phyloP scores from a whole-genome alignment of 164 flowering plant species.

The Echeveria elegans region DNA sequence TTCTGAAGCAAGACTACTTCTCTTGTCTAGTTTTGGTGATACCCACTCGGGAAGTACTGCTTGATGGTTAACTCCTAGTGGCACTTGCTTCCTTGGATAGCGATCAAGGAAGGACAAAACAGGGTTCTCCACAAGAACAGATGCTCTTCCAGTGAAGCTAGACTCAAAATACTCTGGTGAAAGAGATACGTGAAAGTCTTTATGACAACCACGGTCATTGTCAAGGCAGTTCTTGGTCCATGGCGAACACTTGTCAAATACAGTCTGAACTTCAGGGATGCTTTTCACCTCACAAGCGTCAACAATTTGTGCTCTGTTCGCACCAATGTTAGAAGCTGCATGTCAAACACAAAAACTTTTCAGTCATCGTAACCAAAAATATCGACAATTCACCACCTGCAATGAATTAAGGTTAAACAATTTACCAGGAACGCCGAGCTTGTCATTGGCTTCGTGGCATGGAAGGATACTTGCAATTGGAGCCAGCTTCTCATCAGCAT shows the following conservation, averaged over 20 bases:
- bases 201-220: not conserved
- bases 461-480: conserved; percentile 8
- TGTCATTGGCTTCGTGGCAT: not conserved
- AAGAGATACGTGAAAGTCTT: not conserved
- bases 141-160: conserved; percentile 14
- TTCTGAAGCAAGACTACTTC: not conserved
- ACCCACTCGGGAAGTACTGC: conserved; percentile 30
- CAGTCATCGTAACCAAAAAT: not conserved
- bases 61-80: conserved; percentile 37
- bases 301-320: not conserved
- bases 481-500: not conserved
- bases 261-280: not conserved
- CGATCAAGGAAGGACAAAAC: conserved; percentile 17
- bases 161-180: conserved; percentile 20
- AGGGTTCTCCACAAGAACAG: conserved; percentile 14
- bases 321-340: not conserved
- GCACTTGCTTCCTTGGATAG: conserved; percentile 25
- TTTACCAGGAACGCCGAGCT: conserved; percentile 11
- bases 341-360: not conserved
- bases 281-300: not conserved
- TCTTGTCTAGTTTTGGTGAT: not conserved
- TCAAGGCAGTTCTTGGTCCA: not conserved
- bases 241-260: not conserved
- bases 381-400: not conserved
- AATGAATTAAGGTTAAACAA: not conserved